These are phyloP conservation scores for Solanum verrucosum DNA, from an alignment of 257 asterid genomes.

Conservation along the genomic window DNA sequence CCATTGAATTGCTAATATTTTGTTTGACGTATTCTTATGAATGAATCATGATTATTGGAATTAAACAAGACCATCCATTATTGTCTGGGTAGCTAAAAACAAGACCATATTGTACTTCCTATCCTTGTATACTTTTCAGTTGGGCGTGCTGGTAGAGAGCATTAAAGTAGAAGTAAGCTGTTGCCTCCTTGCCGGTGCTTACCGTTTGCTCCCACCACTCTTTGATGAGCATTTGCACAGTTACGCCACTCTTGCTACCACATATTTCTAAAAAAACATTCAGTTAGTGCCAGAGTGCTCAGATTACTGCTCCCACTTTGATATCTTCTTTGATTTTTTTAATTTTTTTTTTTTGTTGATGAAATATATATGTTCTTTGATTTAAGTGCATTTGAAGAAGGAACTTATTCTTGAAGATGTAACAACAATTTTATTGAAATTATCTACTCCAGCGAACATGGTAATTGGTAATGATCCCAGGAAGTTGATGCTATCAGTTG, in stretches of 20 bases:
- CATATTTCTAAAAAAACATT: background rate
- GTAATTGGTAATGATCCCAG: background rate
- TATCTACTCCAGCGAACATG: background rate
- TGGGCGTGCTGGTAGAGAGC: background rate
- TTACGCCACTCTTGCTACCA: background rate
- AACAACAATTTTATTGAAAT: background rate
- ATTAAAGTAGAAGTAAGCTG: background rate
- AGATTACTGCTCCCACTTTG: background rate
- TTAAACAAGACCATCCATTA: background rate
- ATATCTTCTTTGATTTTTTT: background rate
- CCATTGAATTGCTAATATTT: background rate
- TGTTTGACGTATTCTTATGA: background rate
- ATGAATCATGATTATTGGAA: background rate
- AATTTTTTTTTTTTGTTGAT: too few species aligned
- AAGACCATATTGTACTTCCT: background rate
- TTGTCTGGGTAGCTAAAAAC: background rate
- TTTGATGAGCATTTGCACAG: background rate
- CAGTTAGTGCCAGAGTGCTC: background rate
- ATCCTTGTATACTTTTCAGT: background rate
- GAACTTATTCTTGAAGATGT: background rate
- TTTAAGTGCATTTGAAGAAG: background rate
- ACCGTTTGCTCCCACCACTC: background rate
- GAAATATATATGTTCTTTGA: background rate
- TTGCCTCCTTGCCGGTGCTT: background rate
- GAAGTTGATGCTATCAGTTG: background rate